phyloP scores from a whole-genome alignment of 257 asterid genomes.

The Solanum piurae region DNA sequence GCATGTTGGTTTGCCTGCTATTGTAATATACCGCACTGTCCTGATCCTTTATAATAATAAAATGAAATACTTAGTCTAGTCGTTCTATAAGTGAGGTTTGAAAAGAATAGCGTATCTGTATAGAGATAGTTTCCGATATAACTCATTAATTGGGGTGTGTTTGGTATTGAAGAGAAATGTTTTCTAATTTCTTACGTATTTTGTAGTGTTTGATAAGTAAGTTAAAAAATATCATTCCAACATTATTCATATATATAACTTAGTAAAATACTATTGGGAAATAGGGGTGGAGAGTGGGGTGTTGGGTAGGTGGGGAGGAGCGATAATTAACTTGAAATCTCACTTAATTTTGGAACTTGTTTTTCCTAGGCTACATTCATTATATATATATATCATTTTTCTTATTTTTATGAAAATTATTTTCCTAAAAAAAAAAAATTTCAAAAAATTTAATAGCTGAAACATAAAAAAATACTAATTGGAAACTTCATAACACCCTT shows the following conservation, averaged over 20 bases:
- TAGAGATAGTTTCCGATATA: not conserved
- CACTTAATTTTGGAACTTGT: not conserved
- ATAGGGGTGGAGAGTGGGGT: not conserved
- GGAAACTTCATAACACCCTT: not conserved
- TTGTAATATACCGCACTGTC: not conserved
- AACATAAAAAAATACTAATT: not conserved
- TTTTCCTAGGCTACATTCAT: not conserved
- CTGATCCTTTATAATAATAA: too few species aligned
- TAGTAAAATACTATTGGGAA: not conserved
- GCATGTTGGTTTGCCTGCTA: not conserved
- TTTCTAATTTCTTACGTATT: not conserved
- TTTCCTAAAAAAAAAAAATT: not conserved
- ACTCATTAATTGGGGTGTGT: not conserved
- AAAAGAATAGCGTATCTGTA: not conserved
- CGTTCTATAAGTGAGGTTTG: not conserved
- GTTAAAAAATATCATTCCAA: not conserved
- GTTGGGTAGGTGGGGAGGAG: not conserved
- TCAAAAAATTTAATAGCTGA: not conserved
- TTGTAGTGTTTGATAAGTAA: not conserved
- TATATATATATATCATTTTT: not conserved
- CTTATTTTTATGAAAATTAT: not conserved
- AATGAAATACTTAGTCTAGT: too few species aligned
- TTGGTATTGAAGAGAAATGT: not conserved
- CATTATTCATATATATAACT: not conserved
- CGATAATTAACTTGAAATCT: not conserved